These are phyloP conservation scores for Petrea volubilis DNA, from an alignment of 257 asterid genomes.

Conservation along the genomic window DNA sequence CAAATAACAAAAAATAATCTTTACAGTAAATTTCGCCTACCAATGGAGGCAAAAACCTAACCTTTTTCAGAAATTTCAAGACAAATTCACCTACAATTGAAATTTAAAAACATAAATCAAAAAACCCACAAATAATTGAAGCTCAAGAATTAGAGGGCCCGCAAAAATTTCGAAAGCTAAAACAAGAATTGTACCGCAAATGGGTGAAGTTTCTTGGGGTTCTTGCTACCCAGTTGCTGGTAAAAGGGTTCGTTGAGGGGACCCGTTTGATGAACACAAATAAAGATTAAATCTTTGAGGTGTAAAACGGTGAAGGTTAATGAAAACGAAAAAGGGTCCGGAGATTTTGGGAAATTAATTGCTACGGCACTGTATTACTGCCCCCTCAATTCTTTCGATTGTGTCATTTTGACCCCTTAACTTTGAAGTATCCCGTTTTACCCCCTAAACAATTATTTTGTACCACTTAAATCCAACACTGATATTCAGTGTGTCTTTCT, in stretches of 20 bases:
- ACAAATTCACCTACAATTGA: conserved; percentile 20
- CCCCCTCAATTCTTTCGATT: background rate
- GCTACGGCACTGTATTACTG: background rate
- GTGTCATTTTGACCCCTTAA: conserved; percentile 16
- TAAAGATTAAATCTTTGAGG: conserved; percentile 11
- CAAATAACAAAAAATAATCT: background rate
- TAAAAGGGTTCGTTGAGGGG: conserved; percentile 8
- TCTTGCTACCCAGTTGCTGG: conserved; percentile 21
- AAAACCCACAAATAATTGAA: background rate
- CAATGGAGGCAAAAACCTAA: conserved; percentile 9
- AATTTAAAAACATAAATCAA: conserved; percentile 3
- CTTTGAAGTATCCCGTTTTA: conserved; percentile 3
- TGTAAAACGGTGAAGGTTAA: conserved; percentile 15
- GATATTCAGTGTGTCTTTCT: no score
- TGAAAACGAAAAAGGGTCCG: conserved; percentile 17
- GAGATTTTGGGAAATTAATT: conserved; percentile 16
- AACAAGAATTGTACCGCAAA: conserved; percentile 28
- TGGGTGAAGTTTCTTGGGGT: background rate
- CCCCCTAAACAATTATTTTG: background rate
- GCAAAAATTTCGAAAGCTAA: background rate
- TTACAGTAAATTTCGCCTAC: background rate
- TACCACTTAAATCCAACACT: background rate
- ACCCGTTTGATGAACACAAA: background rate
- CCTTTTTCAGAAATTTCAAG: conserved; percentile 10
- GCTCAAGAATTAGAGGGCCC: background rate